phyloP scores from a whole-genome alignment of 106 monocot genomes.

The Dactylorhiza incarnata region DNA sequence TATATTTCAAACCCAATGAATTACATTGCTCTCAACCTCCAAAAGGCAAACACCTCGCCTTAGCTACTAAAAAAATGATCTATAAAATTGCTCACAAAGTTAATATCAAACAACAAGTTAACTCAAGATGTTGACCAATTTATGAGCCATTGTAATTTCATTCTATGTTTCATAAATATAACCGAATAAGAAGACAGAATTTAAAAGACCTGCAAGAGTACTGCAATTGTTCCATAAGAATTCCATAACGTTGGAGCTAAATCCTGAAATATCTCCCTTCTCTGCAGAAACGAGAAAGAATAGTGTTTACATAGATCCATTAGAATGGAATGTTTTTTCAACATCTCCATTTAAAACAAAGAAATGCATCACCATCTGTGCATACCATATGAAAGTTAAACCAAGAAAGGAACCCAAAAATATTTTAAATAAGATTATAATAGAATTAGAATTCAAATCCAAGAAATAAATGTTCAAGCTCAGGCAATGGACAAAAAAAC shows the following conservation, averaged over 20 bases:
- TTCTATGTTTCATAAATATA: conserved; percentile 1
- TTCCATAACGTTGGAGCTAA: conserved; percentile 57
- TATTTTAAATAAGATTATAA: too few relatives aligned
- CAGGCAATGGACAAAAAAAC: too few relatives aligned
- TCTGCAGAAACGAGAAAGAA: conserved; percentile 3
- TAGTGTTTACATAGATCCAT: neutral
- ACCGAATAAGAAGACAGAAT: neutral
- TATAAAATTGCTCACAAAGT: neutral
- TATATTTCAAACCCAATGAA: neutral
- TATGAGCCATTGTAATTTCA: neutral
- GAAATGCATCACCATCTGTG: too few relatives aligned
- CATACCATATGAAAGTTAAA: too few relatives aligned
- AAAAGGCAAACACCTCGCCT: too few relatives aligned
- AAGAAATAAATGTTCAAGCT: too few relatives aligned
- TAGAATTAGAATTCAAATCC: too few relatives aligned
- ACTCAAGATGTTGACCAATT: neutral
- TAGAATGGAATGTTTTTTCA: too few relatives aligned
- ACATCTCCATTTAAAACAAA: too few relatives aligned
- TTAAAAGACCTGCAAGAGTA: conserved; percentile 35
- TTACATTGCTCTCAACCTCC: too few relatives aligned
- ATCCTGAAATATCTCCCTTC: conserved; percentile 60
- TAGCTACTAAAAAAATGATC: too few relatives aligned
- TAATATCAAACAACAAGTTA: neutral
- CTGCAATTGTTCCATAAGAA: conserved; percentile 51
- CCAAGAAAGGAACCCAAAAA: too few relatives aligned